Percentiles rank a stretch among this genome's conserved stretches.
These are phyloP conservation scores for Blastocladiella britannica DNA, from an alignment of 192 early-diverging fungal genomes.

Conservation along the genomic window DNA sequence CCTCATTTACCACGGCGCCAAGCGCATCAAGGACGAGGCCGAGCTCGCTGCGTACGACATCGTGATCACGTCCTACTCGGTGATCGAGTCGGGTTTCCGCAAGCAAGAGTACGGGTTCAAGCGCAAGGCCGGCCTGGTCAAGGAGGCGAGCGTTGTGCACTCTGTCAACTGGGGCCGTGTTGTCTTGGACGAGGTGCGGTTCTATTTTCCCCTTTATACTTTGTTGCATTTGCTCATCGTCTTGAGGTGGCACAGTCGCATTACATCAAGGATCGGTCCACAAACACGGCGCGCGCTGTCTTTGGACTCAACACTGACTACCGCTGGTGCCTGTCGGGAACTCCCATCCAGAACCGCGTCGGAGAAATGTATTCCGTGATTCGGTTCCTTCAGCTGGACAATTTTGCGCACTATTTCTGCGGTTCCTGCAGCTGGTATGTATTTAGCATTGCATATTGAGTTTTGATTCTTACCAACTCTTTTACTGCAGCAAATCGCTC, in stretches of 20 bases:
- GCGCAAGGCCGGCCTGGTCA: slow-evolving; percentile 31
- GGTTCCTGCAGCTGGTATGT: slow-evolving; percentile 53
- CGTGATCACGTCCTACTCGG: slow-evolving; percentile 54
- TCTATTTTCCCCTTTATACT: too few relatives aligned
- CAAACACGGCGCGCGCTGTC: slow-evolving; percentile 62
- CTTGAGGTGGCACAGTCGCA: slow-evolving; percentile 57
- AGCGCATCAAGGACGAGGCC: slow-evolving; percentile 26
- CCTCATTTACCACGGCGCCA: slow-evolving; percentile 50
- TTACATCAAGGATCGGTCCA: slow-evolving; percentile 70
- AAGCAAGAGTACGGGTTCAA: slow-evolving; percentile 51
- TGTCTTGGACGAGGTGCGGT: slow-evolving; percentile 40
- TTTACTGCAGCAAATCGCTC: slow-evolving; percentile 14
- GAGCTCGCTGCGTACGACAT: slow-evolving; percentile 52
- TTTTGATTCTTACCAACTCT: too few relatives aligned
- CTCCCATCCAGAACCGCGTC: slow-evolving; percentile 81
- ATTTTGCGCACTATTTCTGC: slow-evolving; percentile 74
- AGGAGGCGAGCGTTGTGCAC: slow-evolving; percentile 48
- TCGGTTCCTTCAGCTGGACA: slow-evolving; percentile 63
- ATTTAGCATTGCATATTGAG: too few relatives aligned
- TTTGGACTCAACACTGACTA: slow-evolving; percentile 44
- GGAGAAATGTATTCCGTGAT: slow-evolving; percentile 84
- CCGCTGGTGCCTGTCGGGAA: slow-evolving; percentile 75
- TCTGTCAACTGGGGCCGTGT: slow-evolving; percentile 59
- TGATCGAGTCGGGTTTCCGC: slow-evolving; percentile 50
- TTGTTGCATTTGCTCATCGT: neutral